phyloP scores from a whole-genome alignment of 192 early-diverging fungal genomes.

The Umbelopsis sp. region DNA sequence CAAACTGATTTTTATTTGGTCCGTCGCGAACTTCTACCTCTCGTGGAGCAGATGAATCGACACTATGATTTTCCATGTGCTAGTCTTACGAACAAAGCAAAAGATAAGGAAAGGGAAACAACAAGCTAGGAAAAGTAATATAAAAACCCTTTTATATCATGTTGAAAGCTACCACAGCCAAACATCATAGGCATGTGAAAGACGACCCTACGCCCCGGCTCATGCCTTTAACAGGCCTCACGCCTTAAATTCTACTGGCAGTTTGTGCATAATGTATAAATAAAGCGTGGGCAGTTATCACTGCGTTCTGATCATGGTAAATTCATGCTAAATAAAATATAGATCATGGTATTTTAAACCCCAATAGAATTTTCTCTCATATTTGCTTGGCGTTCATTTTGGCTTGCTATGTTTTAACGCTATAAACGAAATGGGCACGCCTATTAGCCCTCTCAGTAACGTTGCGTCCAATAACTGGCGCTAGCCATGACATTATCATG shows the following conservation, averaged over 20 bases:
- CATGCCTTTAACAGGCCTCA: not conserved
- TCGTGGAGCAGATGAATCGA: constrained; percentile 9
- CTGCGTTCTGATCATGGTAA: not conserved
- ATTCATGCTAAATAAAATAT: too few species aligned
- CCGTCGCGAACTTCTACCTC: constrained; percentile 12
- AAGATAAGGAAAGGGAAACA: not conserved
- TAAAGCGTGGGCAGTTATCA: not conserved
- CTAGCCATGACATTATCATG: constrained; percentile 19
- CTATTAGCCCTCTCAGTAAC: not conserved
- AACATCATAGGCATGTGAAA: constrained; percentile 19
- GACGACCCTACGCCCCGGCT: not conserved
- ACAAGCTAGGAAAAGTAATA: not conserved
- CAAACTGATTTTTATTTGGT: not conserved
- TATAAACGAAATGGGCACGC: too few species aligned
- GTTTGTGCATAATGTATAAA: not conserved
- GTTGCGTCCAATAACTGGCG: constrained; percentile 7
- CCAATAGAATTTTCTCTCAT: too few species aligned
- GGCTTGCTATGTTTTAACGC: too few species aligned
- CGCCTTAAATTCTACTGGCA: not conserved
- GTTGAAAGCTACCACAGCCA: not conserved
- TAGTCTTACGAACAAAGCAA: not conserved
- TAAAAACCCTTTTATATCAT: not conserved
- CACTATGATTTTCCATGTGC: constrained; percentile 16
- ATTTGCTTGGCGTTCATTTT: too few species aligned
- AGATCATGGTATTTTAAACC: too few species aligned